Evolutionary conservation across 2,329 filamentous ascomycete species (phyloP).

Genomic region (Stagonosporopsis vannaccii): DNA sequence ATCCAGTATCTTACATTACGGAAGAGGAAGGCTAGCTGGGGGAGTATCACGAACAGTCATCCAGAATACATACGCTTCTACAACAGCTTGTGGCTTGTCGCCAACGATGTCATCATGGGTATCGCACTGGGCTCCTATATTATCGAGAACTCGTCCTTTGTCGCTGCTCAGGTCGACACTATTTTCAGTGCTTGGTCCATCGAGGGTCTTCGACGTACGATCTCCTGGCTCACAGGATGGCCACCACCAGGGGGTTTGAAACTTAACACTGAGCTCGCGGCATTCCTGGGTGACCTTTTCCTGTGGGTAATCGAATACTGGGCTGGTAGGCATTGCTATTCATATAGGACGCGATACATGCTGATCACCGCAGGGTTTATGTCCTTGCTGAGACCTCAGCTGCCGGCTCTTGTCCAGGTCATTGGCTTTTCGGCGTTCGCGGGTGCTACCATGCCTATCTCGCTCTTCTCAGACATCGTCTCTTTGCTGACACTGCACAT

Average conservation of each 20-base stretch:
- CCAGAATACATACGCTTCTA: constrained; percentile 99
- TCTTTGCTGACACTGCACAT: constrained; percentile 94
- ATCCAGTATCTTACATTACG: constrained; percentile 93
- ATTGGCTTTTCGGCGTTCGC: constrained; percentile 95
- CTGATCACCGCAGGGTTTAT: constrained; percentile 69
- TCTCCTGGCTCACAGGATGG: constrained; percentile 95
- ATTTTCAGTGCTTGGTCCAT: constrained; percentile 85
- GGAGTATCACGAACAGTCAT: constrained; percentile 92
- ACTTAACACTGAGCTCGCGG: constrained; percentile 89
- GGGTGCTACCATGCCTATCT: constrained; percentile 95
- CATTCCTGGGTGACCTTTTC: constrained; percentile 94
- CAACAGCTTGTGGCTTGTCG: constrained; percentile 97
- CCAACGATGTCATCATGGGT: constrained; percentile 98
- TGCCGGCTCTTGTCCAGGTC: constrained; percentile 89
- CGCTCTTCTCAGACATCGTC: constrained; percentile 91
- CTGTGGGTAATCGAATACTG: constrained; percentile 99
- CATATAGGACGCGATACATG: not conserved
- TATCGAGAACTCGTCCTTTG: constrained; percentile 88
- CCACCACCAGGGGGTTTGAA: constrained; percentile 82
- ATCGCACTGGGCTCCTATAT: constrained; percentile 97
- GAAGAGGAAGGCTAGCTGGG: constrained; percentile 90
- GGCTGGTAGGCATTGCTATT: constrained; percentile 69
- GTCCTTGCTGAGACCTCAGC: constrained; percentile 74
- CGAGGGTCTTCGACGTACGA: constrained; percentile 84
- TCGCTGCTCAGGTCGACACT: constrained; percentile 78